These are phyloP conservation scores for Westerdykella aurantiaca DNA, from an alignment of 2,329 filamentous ascomycete genomes.

Conservation along the genomic window DNA sequence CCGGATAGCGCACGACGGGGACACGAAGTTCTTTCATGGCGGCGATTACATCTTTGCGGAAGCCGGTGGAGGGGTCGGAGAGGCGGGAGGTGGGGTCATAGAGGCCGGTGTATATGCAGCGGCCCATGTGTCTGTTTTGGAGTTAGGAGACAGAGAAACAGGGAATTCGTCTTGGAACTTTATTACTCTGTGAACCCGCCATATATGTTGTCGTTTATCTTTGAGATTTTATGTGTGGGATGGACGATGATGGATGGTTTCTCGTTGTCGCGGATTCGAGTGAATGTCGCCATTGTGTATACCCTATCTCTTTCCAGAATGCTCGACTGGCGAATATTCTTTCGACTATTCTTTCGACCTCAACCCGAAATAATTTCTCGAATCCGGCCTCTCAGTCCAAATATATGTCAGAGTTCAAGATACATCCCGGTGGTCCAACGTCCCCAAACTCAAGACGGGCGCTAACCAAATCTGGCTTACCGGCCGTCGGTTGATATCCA, in stretches of 20 bases:
- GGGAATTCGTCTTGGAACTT: constrained; percentile 5
- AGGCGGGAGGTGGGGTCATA: constrained; percentile 71
- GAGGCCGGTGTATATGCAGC: constrained; percentile 82
- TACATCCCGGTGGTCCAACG: background rate
- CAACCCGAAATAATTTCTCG: too few relatives aligned
- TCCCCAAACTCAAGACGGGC: background rate
- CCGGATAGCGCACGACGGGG: constrained; percentile 74
- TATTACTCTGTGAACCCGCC: constrained; percentile 76
- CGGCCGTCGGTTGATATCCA: background rate
- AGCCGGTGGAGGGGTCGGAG: constrained; percentile 67
- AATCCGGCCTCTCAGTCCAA: background rate
- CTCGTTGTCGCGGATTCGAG: constrained; percentile 57
- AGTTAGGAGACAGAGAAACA: constrained; percentile 10
- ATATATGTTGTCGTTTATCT: constrained; percentile 76
- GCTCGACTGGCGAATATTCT: background rate
- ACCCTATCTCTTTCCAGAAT: background rate
- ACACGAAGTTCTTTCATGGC: constrained; percentile 68
- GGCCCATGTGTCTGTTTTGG: constrained; percentile 68
- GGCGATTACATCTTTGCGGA: constrained; percentile 71
- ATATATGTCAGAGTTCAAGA: background rate
- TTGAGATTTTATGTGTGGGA: constrained; percentile 58
- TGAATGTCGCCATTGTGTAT: constrained; percentile 64
- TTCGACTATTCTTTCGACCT: background rate
- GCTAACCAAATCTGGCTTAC: background rate
- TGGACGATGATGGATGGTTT: constrained; percentile 61